Evolutionary conservation across 1,284 basidiomycete genomes (phyloP), one percentile per base, ranked within the genome.

Genomic region (Ceratobasidium sp.): DNA sequence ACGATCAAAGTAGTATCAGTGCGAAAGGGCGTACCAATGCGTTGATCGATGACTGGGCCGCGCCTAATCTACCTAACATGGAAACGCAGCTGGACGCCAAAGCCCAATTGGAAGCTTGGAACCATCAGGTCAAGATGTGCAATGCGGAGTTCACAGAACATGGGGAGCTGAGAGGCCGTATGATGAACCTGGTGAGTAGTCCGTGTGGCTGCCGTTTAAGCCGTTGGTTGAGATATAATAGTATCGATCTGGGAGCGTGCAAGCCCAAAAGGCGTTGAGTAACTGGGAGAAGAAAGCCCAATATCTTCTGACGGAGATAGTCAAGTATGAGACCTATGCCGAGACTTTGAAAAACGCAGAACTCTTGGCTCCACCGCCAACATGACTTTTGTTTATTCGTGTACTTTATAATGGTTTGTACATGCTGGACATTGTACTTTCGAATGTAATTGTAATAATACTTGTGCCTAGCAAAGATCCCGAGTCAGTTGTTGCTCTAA

Each of bases 241-340:
- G 74, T 77, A 77, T 57, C 62, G 62, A 28, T 54, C 50, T 54
- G 74, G 74, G 42, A 77, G 74, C 42, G 40, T 54, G 20, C 74
- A 77, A 65, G 74, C 74, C 26, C 74, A 77, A 40, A 77, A 77
- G 42, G 64, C 74, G 40, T 40, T 77, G 26, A 59, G 64, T 28
- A 77, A 77, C 56, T 77, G 74, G 74, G 74, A 77, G 44, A 77
- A 48, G 65, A 77, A 77, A 28, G 74, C 74, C 1, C 74, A 77
- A 44, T 50, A 77, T 40, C 74, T 77, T 23, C 56, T 77, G 26
- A 48, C 64, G 5, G 74, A 77, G 65, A 67, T 77, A 1, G 74
- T 77, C 26, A 77, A 77, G 44, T 77, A 77, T 50, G 65, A 77
- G 56, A 77, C 65, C 13, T 77, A 77, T 59, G 74, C 74, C 10